phyloP scores from a whole-genome alignment of 192 early-diverging fungal species.

The Glomus cerebriforme region DNA sequence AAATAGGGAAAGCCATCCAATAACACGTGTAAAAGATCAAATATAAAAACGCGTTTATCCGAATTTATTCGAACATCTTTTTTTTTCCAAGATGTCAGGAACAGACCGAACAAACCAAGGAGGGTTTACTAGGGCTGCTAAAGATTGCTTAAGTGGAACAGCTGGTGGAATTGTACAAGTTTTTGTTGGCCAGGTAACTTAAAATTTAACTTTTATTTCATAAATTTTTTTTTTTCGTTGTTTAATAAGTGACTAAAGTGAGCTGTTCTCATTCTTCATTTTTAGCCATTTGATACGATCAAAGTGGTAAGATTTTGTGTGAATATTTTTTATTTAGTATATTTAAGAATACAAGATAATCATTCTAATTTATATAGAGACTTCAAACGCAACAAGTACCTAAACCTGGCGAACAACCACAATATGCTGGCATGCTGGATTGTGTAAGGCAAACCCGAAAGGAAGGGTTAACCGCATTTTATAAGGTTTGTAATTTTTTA shows the following conservation, averaged over 20 bases:
- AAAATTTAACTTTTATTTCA: neutral
- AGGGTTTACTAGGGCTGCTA: constrained; percentile 61
- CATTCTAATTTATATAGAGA: constrained; percentile 48
- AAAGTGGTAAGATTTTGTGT: constrained; percentile 65
- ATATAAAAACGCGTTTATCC: neutral
- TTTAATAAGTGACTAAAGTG: neutral
- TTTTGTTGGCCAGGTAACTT: constrained; percentile 65
- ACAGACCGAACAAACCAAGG: neutral
- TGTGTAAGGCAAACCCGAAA: constrained; percentile 81
- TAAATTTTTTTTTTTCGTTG: neutral
- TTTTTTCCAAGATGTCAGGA: neutral
- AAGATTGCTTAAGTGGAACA: constrained; percentile 75
- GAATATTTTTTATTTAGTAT: neutral
- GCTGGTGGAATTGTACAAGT: constrained; percentile 79
- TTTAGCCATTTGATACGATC: constrained; percentile 76
- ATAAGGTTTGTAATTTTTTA: constrained; percentile 60
- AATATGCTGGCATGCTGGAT: constrained; percentile 85
- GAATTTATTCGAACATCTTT: neutral
- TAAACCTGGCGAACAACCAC: constrained; percentile 54
- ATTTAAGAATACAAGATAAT: neutral
- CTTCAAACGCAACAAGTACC: constrained; percentile 88
- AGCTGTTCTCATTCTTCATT: neutral
- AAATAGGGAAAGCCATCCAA: no score
- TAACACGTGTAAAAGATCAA: no score
- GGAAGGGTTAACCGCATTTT: constrained; percentile 84